Evolutionary conservation across 306 rosid genomes (phyloP).

Genomic region (Cercis canadensis): DNA sequence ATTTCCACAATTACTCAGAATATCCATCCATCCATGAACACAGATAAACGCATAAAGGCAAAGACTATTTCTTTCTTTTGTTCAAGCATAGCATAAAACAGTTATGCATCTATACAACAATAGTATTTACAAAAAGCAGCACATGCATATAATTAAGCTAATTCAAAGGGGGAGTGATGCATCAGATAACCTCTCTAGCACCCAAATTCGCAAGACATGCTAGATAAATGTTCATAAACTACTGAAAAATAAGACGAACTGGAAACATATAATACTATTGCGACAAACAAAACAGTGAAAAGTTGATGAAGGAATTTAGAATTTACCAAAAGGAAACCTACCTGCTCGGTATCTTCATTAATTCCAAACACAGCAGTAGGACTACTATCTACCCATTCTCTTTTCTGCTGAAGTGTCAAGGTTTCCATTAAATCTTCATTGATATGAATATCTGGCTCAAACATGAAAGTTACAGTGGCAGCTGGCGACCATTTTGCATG

Average conservation of each 20-base stretch:
- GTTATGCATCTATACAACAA: not conserved
- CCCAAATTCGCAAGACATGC: not conserved
- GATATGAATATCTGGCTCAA: constrained; percentile 58
- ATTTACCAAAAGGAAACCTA: too few relatives aligned
- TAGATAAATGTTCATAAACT: not conserved
- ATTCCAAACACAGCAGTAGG: constrained; percentile 65
- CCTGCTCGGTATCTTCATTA: constrained; percentile 57
- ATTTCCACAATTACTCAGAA: too few relatives aligned
- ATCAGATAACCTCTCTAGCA: not conserved
- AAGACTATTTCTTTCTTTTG: too few relatives aligned
- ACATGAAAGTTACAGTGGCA: constrained; percentile 66
- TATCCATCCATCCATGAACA: too few relatives aligned
- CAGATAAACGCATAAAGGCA: too few relatives aligned
- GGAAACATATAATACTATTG: not conserved
- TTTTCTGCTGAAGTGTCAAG: constrained; percentile 58
- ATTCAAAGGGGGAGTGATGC: not conserved
- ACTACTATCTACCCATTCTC: constrained; percentile 61
- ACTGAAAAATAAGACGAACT: not conserved
- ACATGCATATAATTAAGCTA: too few relatives aligned
- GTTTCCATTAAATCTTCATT: constrained; percentile 71
- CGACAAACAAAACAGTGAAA: too few relatives aligned
- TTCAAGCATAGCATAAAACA: not conserved
- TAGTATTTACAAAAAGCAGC: too few relatives aligned
- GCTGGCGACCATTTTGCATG: constrained; percentile 81
- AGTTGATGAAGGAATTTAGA: too few relatives aligned